Conservation (phyloP, 768 basidiomycete species). For the Psilocybe sp. region DNA sequence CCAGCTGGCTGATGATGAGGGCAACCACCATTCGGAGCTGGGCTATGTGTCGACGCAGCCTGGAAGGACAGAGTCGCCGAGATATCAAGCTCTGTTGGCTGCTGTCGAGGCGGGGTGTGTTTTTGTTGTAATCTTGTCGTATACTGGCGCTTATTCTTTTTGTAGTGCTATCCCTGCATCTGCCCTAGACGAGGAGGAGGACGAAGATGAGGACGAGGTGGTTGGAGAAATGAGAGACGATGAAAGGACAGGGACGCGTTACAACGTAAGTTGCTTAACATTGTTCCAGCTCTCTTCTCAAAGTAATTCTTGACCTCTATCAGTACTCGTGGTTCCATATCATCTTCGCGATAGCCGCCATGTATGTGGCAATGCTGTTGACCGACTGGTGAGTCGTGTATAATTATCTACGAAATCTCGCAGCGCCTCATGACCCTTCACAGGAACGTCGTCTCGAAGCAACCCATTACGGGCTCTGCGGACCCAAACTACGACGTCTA, state of each 20-base stretch:
- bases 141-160: conserved; percentile 1
- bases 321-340: conserved; percentile 99
- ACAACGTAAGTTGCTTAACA: conserved; percentile 72
- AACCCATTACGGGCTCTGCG: conserved; percentile 38
- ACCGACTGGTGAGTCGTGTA: conserved; percentile 82
- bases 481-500: conserved; percentile 74
- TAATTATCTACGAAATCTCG: conserved; percentile 1
- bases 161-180: conserved; percentile 88
- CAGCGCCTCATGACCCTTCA: background rate
- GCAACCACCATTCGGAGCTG: conserved; percentile 59
- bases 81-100: conserved; percentile 91
- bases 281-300: background rate
- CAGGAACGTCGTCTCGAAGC: conserved; percentile 75
- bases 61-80: conserved; percentile 75
- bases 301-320: too few relatives aligned
- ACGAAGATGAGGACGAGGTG: conserved; percentile 68
- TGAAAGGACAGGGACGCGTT: conserved; percentile 89
- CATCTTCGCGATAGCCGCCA: conserved; percentile 92
- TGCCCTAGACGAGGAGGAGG: conserved; percentile 79
- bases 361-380: conserved; percentile 97
- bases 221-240: conserved; percentile 83
- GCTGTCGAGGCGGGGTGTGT: conserved; percentile 93
- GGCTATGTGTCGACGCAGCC: conserved; percentile 84
- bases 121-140: background rate
- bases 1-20: conserved; percentile 54